Conservation (phyloP, 129 eudicot genomes). For the Pittosporum tobira region DNA sequence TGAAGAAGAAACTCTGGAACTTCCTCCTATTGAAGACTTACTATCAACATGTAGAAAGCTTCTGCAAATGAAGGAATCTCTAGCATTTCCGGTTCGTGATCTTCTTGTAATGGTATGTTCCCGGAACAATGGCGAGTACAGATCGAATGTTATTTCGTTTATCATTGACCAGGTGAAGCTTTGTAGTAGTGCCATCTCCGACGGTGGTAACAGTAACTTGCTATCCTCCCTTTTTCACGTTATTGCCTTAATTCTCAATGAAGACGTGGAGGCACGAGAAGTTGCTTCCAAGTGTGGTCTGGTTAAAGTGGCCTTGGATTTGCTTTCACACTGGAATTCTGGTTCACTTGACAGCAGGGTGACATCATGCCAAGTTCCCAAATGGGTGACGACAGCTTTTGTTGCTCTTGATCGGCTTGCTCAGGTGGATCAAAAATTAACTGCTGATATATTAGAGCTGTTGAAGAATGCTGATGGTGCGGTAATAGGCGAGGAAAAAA, state of each 20-base stretch:
- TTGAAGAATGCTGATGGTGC: constrained; percentile 50
- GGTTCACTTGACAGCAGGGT: constrained; percentile 24
- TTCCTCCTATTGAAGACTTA: constrained; percentile 79
- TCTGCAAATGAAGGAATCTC: constrained; percentile 64
- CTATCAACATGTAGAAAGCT: constrained; percentile 70
- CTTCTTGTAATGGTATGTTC: constrained; percentile 84
- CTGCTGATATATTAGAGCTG: constrained; percentile 57
- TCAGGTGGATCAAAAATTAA: constrained; percentile 68
- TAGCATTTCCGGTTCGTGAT: constrained; percentile 87
- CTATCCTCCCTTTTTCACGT: constrained; percentile 76
- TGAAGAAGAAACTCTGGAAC: constrained; percentile 59
- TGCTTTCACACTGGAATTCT: constrained; percentile 56
- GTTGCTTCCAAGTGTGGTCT: constrained; percentile 66
- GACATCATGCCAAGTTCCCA: constrained; percentile 58
- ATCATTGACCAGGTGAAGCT: constrained; percentile 75
- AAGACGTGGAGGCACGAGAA: constrained; percentile 78
- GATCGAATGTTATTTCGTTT: constrained; percentile 59
- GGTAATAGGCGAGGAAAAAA: constrained; percentile 65
- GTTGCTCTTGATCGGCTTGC: constrained; percentile 79
- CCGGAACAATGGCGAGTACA: constrained; percentile 71
- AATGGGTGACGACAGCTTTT: constrained; percentile 94
- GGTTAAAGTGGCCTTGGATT: constrained; percentile 70
- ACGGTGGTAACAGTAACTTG: constrained; percentile 49
- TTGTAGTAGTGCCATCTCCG: constrained; percentile 41
- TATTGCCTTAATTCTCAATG: constrained; percentile 79